phyloP scores from a whole-genome alignment of 768 basidiomycete genomes.

The Exidia glandulosa region DNA sequence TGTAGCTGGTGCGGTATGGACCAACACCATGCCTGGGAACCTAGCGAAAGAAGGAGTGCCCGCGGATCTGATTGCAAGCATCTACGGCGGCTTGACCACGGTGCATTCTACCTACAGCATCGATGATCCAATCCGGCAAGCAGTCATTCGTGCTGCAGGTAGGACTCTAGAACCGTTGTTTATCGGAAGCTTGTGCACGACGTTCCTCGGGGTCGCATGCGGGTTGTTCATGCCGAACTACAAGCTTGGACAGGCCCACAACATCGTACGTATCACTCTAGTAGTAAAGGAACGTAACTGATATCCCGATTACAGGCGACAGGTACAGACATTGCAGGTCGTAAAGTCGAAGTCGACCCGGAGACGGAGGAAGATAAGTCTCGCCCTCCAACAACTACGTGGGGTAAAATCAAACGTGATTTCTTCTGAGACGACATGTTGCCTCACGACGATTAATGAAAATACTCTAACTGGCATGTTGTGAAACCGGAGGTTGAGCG shows the following conservation, averaged over 20 bases:
- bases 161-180: conserved; percentile 17
- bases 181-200: conserved; percentile 26
- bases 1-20: conserved; percentile 19
- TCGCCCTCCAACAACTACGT: too few species aligned
- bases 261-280: conserved; percentile 10
- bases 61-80: conserved; percentile 7
- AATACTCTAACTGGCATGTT: too few species aligned
- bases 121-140: conserved; percentile 5
- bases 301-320: background rate
- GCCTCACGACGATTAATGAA: too few species aligned
- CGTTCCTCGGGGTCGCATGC: conserved; percentile 28
- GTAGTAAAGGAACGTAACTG: background rate
- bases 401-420: background rate
- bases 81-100: conserved; percentile 5
- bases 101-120: conserved; percentile 6
- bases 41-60: conserved; percentile 13
- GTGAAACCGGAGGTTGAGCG: too few species aligned
- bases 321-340: background rate
- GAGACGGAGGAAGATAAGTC: background rate
- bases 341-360: background rate
- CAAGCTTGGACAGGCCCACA: conserved; percentile 30
- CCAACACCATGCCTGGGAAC: conserved; percentile 14
- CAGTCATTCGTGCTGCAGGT: conserved; percentile 16
- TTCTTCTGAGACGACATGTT: background rate
- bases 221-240: conserved; percentile 28